Conservation (phyloP, 2,329 filamentous ascomycete species). For the Paracamarosporium sp. region DNA sequence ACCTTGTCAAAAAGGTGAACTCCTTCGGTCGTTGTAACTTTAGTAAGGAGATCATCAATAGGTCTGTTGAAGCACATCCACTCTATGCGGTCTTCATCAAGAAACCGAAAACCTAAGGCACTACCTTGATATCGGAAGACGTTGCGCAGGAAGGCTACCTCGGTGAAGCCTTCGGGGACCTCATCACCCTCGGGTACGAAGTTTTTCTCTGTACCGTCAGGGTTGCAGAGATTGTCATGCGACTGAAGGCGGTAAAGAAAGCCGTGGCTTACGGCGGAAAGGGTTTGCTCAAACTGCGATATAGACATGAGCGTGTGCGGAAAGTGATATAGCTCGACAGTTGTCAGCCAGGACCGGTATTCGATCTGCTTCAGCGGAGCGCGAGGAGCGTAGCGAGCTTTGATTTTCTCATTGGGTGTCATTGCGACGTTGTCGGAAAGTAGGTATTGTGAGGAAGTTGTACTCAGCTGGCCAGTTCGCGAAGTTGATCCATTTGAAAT, state of each 20-base stretch:
- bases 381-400: too few species aligned
- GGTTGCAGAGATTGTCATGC: constrained; percentile 14
- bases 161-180: constrained; percentile 17
- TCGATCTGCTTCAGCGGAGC: constrained; percentile 3
- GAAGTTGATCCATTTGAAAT: too few species aligned
- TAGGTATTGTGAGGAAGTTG: too few species aligned
- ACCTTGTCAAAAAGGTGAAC: constrained; percentile 28
- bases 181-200: constrained; percentile 21
- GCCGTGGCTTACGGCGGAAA: constrained; percentile 9
- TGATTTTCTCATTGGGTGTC: too few species aligned
- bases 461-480: too few species aligned
- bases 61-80: constrained; percentile 29
- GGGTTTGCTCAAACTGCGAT: not conserved
- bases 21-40: not conserved
- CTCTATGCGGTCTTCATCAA: constrained; percentile 13
- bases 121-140: constrained; percentile 24
- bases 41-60: constrained; percentile 10
- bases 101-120: constrained; percentile 28
- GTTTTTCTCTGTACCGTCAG: not conserved
- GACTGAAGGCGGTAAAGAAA: constrained; percentile 20
- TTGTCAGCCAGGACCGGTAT: constrained; percentile 21
- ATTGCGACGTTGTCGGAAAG: not conserved
- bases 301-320: constrained; percentile 13
- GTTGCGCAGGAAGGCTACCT: constrained; percentile 25
- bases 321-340: constrained; percentile 31